Evolutionary conservation across 352 stramenopile genomes (phyloP), one percentile per base, ranked within the genome.

Genomic region (Phytophthora colocasiae): DNA sequence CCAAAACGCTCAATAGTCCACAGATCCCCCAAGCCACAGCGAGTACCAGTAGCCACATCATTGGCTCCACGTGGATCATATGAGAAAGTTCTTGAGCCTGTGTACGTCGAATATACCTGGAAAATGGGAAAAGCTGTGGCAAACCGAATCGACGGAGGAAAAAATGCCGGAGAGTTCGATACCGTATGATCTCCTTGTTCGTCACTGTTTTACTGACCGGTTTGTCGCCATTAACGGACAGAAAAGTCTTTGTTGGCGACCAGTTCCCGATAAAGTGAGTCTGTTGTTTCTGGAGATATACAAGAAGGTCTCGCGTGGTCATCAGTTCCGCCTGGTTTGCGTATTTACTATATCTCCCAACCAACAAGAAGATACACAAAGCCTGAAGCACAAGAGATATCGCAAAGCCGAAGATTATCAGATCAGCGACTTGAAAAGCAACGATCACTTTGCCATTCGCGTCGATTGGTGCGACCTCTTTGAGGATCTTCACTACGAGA

Each of bases 1-100:
- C 12, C 36, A 79, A 57, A 10, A 47, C 22, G 11, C 43, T 65
- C 3, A 69, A 54, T n/a, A 85, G 17, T 22, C 71, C 71, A 29
- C 41, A 66, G 7, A 90, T 54, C 2, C 45, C 62, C 77, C 79
- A 90, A 0, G 71, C 77, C 17, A 87, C 61, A 15, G 31, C 31
- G 4, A 90, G 56, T 14, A 90, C 52, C 15, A 90, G n/a, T 7
- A 87, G 38, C 81, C 78, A 93, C 62, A 78, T 89, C 5, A 71
- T 78, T 27, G 86, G 72, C 41, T 90, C 53, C 8, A 93, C 81
- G 22, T 93, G 77, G 39, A 93, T 89, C 71, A 93, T 81, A 55
- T 90, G 71, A 5, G 67, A 81, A 52, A 93, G 87, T 60, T 91
- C 77, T 60, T 80, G 85, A 29, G 86, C 81, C 53, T 91, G 85